Base-by-base conservation (phyloP, 306 rosid species). In the Cucumis hystrix region DNA sequence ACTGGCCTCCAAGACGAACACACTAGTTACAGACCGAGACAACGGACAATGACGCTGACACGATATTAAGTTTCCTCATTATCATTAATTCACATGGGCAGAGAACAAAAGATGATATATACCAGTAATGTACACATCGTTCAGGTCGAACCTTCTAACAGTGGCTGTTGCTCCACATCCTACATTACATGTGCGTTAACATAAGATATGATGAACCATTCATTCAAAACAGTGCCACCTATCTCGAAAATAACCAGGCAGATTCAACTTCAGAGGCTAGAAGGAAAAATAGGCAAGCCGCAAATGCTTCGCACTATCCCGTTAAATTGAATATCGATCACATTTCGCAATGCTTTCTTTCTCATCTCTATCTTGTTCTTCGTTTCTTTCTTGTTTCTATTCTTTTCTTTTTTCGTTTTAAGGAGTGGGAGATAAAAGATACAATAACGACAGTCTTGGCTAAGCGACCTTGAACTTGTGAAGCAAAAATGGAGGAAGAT, bases 401-500 rank as follows among this genome's bases (percentile, higher is more conserved):
- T 17, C 57, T 52, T 52, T 52, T 47, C 8, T 15, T 28, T 52
- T 23, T 21, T 17, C n/a, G n/a, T 47, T 47, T 45, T 3, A 49
- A 69, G 21, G 57, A 10, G 75, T 20, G 75, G 75, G 37, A 13
- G 15, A 80, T 45, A 7, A 79, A 77, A 65, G 65, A 64, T 62
- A 52, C 75, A 37, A 76, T 25, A 13, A 59, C 51, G 18, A 40
- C 39, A 57, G 75, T 45, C 18, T 77, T 58, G 84, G 85, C 88
- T 89, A 86, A 35, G 79, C 66, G 54, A 45, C 59, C 77, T 74
- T 64, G 63, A 80, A 56, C 45, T 85, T 71, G 41, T 76, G 81
- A 79, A 83, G 89, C 75, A 88, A 87, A 88, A 92, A 90, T 76
- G 88, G 85, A 39, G 92, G 93, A 74, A 92, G 93, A 83, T 92